Percentiles rank a stretch among this genome's conserved stretches.
These are phyloP conservation scores for Fusarium paranaense DNA, from an alignment of 2,329 filamentous ascomycete species.

Conservation along the genomic window DNA sequence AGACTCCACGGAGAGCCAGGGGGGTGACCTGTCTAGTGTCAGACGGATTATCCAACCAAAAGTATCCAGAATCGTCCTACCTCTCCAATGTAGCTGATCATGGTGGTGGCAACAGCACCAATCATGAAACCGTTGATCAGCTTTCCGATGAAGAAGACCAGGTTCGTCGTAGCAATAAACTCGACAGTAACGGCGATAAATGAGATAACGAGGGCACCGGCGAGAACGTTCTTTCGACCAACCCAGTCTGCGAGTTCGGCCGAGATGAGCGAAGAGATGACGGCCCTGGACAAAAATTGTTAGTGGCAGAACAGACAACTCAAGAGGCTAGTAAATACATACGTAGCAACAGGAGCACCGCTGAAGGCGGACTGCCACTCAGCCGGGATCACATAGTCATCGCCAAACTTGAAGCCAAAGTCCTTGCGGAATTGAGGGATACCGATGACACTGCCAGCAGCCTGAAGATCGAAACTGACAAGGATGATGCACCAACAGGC, in stretches of 20 bases:
- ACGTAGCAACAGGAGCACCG: slow-evolving; percentile 32
- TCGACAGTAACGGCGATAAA: slow-evolving; percentile 13
- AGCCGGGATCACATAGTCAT: slow-evolving; percentile 27
- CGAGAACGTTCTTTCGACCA: slow-evolving; percentile 17
- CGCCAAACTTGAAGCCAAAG: slow-evolving; percentile 22
- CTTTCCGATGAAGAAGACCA: slow-evolving; percentile 20
- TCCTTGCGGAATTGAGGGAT: slow-evolving; percentile 34
- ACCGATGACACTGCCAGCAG: slow-evolving; percentile 23
- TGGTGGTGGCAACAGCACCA: slow-evolving; percentile 15
- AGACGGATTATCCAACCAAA: background rate
- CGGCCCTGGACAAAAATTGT: background rate
- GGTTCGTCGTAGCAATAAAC: slow-evolving; percentile 19
- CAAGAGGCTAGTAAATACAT: slow-evolving; percentile 1
- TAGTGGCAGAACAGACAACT: background rate
- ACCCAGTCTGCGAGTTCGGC: slow-evolving; percentile 25
- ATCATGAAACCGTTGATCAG: slow-evolving; percentile 24
- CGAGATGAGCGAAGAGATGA: slow-evolving; percentile 16
- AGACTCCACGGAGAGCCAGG: slow-evolving; percentile 24
- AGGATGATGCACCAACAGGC: slow-evolving; percentile 31
- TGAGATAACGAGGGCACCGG: slow-evolving; percentile 1
- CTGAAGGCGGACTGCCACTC: slow-evolving; percentile 33
- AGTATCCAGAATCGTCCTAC: background rate
- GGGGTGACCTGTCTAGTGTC: background rate
- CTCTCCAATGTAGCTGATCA: slow-evolving; percentile 29
- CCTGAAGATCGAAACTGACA: slow-evolving; percentile 34